A percentile compares a stretch with the other conserved stretches of the same genome.
Conservation (phyloP, 257 asterid genomes). For the Forsythia viridissima region DNA sequence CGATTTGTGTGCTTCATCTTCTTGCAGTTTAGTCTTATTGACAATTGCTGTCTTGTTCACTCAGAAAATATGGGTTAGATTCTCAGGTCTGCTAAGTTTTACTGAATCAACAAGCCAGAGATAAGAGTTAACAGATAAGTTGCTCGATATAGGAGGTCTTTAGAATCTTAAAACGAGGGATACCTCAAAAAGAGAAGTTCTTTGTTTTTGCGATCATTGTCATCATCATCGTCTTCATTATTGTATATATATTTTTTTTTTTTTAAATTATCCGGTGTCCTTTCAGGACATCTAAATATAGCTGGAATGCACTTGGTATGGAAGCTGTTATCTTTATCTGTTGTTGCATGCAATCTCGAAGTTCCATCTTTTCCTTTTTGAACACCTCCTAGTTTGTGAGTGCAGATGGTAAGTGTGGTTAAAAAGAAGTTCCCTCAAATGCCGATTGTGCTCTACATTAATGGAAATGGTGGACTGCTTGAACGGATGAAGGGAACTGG, state of each 20-base stretch:
- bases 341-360: neutral
- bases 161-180: neutral
- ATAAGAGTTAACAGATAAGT: neutral
- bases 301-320: conserved; percentile 1
- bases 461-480: conserved; percentile 92
- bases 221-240: neutral
- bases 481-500: conserved; percentile 94
- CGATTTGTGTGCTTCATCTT: neutral
- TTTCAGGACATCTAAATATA: neutral
- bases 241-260: neutral
- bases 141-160: neutral
- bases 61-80: neutral
- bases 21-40: conserved; percentile 10
- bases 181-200: neutral
- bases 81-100: neutral
- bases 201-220: neutral
- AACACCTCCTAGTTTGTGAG: conserved; percentile 29
- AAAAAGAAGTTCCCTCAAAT: conserved; percentile 79
- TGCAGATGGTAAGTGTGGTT: conserved; percentile 74
- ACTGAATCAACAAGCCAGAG: neutral
- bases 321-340: conserved; percentile 13
- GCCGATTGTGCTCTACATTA: conserved; percentile 88
- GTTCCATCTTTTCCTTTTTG: conserved; percentile 21
- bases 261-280: neutral
- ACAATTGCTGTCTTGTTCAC: neutral